A percentile compares a stretch with the other conserved stretches of the same genome.
These are phyloP conservation scores for Eimeria brunetti DNA, from an alignment of 169 alveolate genomes.

Conservation along the genomic window DNA sequence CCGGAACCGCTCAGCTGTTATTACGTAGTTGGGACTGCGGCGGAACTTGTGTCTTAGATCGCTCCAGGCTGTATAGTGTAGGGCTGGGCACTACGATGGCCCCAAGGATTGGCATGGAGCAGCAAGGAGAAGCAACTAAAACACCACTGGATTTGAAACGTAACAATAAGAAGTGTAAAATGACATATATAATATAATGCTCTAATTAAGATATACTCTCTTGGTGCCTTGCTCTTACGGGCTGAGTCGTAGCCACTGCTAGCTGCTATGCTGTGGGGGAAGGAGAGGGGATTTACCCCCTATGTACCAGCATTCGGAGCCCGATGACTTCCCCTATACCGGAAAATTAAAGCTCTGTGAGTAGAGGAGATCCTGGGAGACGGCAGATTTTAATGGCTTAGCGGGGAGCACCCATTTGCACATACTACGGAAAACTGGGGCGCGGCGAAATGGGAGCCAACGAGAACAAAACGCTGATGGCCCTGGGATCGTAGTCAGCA, in stretches of 20 bases:
- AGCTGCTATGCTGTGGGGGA: slow-evolving; percentile 8
- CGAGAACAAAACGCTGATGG: neutral
- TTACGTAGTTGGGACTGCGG: slow-evolving; percentile 27
- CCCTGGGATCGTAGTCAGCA: neutral
- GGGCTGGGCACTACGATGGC: neutral
- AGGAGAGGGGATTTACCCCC: neutral
- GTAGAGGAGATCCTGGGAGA: neutral
- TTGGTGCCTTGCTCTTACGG: neutral
- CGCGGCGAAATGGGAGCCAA: neutral
- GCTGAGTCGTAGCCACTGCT: neutral
- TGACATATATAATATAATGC: neutral
- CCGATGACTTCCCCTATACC: neutral
- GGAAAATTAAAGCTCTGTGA: neutral
- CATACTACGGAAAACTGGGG: neutral
- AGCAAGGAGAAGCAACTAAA: neutral
- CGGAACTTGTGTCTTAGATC: neutral
- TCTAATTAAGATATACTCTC: neutral
- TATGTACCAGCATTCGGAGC: neutral
- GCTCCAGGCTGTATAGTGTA: neutral
- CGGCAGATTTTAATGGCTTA: neutral
- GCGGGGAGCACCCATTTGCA: neutral
- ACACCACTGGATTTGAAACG: neutral
- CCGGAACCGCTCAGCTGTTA: neutral
- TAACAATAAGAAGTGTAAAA: neutral
- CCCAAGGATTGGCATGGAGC: neutral